Evolutionary conservation across 225 moss, liverwort and hornwort species (phyloP).

Genomic region (Pleurozium schreberi): DNA sequence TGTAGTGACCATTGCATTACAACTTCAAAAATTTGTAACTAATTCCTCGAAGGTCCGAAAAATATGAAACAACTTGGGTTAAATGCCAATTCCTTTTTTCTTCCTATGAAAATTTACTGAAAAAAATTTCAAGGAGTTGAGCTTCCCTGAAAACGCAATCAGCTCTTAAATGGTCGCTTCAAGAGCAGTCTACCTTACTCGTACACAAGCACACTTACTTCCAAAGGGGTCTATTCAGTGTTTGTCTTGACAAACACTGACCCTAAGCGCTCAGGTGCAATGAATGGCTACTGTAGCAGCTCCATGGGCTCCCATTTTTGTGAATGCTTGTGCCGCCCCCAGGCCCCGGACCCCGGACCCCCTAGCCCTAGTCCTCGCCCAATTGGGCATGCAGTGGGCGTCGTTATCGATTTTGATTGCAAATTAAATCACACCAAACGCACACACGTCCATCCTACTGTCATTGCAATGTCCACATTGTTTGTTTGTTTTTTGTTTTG

Average conservation of each 20-base stretch:
- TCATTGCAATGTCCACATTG: background rate
- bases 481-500: no score
- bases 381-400: background rate
- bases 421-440: background rate
- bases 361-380: background rate
- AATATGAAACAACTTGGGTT: no score
- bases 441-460: background rate
- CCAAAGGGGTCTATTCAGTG: no score
- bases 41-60: no score
- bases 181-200: no score
- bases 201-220: background rate
- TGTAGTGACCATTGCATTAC: no score
- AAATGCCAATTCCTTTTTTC: no score
- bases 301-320: background rate
- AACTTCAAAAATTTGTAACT: no score
- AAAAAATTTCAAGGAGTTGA: no score
- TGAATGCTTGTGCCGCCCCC: background rate
- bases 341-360: accelerated
- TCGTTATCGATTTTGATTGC: background rate
- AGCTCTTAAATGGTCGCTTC: no score
- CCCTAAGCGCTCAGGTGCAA: background rate
- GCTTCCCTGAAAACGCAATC: no score
- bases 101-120: no score
- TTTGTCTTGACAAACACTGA: background rate
- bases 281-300: background rate